Evolutionary conservation across 2,329 filamentous ascomycete genomes (phyloP).

Genomic region (Teratosphaeria zuluensis): DNA sequence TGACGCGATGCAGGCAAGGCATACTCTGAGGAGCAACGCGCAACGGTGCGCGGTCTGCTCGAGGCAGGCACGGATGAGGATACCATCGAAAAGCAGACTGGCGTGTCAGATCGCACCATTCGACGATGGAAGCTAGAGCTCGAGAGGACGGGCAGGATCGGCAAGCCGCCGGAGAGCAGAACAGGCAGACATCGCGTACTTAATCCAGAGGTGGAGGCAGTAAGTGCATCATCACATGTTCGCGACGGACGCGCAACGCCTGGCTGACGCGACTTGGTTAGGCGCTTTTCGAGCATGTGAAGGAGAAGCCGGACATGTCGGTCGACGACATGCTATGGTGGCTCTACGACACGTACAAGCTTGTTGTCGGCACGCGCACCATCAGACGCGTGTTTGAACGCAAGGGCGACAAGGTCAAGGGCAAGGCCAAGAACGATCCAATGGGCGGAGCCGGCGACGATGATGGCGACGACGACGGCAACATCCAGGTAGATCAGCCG

Average conservation of each 20-base stretch:
- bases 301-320: slow-evolving; percentile 25
- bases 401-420: slow-evolving; percentile 24
- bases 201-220: slow-evolving; percentile 25
- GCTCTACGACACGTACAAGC: slow-evolving; percentile 27
- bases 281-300: slow-evolving; percentile 25
- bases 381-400: slow-evolving; percentile 29
- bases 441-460: slow-evolving; percentile 7
- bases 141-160: slow-evolving; percentile 28
- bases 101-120: slow-evolving; percentile 26
- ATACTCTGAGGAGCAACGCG: slow-evolving; percentile 18
- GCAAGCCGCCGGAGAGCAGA: slow-evolving; percentile 28
- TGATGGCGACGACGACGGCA: slow-evolving; percentile 15
- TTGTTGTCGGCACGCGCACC: slow-evolving; percentile 28
- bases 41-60: slow-evolving; percentile 20
- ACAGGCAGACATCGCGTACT: slow-evolving; percentile 27
- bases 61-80: slow-evolving; percentile 27
- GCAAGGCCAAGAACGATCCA: slow-evolving; percentile 3
- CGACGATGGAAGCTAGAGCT: slow-evolving; percentile 29
- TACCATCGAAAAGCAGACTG: slow-evolving; percentile 27
- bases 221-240: slow-evolving; percentile 5
- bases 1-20: slow-evolving; percentile 13
- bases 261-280: background rate
- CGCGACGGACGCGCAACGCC: background rate
- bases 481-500: background rate
- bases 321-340: slow-evolving; percentile 32